Percentiles rank a stretch among this genome's conserved stretches.
phyloP scores from a whole-genome alignment of 495 filamentous ascomycete genomes.

The Tetracladium marchalianum region DNA sequence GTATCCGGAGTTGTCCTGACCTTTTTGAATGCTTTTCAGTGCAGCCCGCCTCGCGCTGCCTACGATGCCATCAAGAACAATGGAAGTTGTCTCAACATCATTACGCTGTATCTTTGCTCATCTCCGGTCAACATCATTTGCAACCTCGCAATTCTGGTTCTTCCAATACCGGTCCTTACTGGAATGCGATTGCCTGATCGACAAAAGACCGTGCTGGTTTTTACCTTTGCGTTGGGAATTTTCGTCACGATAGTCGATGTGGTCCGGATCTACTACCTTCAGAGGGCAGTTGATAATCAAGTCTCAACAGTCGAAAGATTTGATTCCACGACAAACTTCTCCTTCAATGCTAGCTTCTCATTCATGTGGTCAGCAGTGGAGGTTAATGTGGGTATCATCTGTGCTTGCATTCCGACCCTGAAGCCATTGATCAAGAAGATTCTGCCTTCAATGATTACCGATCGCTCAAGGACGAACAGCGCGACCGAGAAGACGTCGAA shows the following conservation, averaged over 20 bases:
- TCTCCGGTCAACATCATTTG: conserved; percentile 22
- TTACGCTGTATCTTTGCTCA: conserved; percentile 19
- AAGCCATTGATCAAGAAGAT: conserved; percentile 76
- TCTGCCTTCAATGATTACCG: conserved; percentile 49
- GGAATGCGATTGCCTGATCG: conserved; percentile 71
- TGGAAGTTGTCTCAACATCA: conserved; percentile 20
- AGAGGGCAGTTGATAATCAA: conserved; percentile 45
- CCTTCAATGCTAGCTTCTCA: conserved; percentile 68
- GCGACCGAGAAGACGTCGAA: conserved; percentile 3
- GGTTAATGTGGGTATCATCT: conserved; percentile 81
- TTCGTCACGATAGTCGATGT: conserved; percentile 87
- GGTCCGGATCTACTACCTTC: conserved; percentile 79
- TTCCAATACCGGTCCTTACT: conserved; percentile 72
- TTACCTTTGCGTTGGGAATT: conserved; percentile 74
- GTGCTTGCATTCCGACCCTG: conserved; percentile 77
- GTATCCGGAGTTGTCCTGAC: conserved; percentile 59
- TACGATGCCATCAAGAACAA: neutral
- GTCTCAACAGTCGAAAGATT: conserved; percentile 20
- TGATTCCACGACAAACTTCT: conserved; percentile 24
- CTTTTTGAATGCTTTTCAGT: conserved; percentile 83
- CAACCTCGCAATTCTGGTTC: conserved; percentile 18
- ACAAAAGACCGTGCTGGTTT: conserved; percentile 74
- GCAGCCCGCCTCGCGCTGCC: conserved; percentile 53
- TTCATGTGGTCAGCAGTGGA: conserved; percentile 93
- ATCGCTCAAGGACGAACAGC: conserved; percentile 1